Evolutionary conservation across 192 early-diverging fungal species (phyloP).

Genomic region (Linnemannia exigua): DNA sequence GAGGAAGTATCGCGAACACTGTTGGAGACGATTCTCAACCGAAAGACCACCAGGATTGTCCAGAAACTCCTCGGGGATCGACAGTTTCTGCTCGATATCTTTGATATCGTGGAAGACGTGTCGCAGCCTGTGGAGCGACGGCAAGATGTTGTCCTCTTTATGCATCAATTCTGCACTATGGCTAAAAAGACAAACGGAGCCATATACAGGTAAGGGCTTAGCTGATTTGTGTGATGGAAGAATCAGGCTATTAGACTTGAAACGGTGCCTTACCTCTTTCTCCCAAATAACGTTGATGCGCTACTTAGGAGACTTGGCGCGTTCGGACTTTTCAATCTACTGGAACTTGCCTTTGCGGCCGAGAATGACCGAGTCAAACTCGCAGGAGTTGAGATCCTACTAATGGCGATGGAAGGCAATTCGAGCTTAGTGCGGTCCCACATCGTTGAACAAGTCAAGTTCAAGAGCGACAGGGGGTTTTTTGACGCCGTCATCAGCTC

Average conservation of each 20-base stretch:
- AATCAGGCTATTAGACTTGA: neutral
- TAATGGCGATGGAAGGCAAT: constrained; percentile 83
- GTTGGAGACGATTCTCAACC: constrained; percentile 79
- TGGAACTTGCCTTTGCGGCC: constrained; percentile 77
- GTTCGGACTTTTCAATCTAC: constrained; percentile 82
- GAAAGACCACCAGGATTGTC: constrained; percentile 88
- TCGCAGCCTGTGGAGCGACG: constrained; percentile 63
- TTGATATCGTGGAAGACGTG: constrained; percentile 70
- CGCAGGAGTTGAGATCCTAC: constrained; percentile 78
- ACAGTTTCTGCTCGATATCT: constrained; percentile 75
- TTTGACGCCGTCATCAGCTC: constrained; percentile 75
- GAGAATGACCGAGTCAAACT: constrained; percentile 66
- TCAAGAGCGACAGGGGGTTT: constrained; percentile 61
- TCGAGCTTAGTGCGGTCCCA: constrained; percentile 78
- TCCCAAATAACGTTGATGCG: constrained; percentile 15
- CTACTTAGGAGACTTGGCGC: constrained; percentile 71
- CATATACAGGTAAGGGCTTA: constrained; percentile 67
- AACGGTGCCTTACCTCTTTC: neutral
- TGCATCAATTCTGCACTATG: constrained; percentile 82
- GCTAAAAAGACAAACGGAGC: constrained; percentile 75
- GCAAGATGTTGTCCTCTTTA: constrained; percentile 82
- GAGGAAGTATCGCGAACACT: constrained; percentile 82
- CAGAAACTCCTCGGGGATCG: constrained; percentile 76
- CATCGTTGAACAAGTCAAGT: constrained; percentile 61
- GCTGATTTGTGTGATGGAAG: neutral